These are phyloP conservation scores for Apiotrichum porosum DNA, from an alignment of 1,284 basidiomycete genomes.

Conservation along the genomic window DNA sequence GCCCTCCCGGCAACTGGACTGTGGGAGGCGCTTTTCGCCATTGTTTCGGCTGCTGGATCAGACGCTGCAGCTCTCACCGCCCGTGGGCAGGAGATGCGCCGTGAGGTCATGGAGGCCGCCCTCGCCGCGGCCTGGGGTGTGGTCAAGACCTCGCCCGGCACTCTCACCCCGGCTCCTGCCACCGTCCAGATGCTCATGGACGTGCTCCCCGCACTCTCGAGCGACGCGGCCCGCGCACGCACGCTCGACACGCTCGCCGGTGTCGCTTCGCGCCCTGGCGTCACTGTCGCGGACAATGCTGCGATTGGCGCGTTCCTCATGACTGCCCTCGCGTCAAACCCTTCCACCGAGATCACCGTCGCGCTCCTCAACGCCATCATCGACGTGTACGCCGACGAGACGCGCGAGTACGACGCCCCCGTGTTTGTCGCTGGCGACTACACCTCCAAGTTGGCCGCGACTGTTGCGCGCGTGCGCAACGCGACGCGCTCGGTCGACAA, in stretches of 20 bases:
- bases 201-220: conserved; percentile 57
- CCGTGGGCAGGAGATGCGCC: conserved; percentile 46
- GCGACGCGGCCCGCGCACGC: conserved; percentile 61
- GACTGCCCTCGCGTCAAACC: conserved; percentile 48
- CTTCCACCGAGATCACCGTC: conserved; percentile 64
- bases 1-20: conserved; percentile 57
- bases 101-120: conserved; percentile 45
- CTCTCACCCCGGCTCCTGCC: conserved; percentile 35
- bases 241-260: conserved; percentile 76
- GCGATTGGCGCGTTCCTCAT: conserved; percentile 27
- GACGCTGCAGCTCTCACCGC: conserved; percentile 30
- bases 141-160: conserved; percentile 23
- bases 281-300: conserved; percentile 62
- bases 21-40: conserved; percentile 74
- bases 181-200: conserved; percentile 65
- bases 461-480: conserved; percentile 58
- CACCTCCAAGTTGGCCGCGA: conserved; percentile 54
- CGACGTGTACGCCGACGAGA: conserved; percentile 93
- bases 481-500: conserved; percentile 57
- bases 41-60: conserved; percentile 51
- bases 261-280: conserved; percentile 63
- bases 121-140: conserved; percentile 50
- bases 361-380: conserved; percentile 81
- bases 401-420: conserved; percentile 69
- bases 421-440: conserved; percentile 62